phyloP scores from a whole-genome alignment of 768 basidiomycete species.

The Lentinula raphanica region DNA sequence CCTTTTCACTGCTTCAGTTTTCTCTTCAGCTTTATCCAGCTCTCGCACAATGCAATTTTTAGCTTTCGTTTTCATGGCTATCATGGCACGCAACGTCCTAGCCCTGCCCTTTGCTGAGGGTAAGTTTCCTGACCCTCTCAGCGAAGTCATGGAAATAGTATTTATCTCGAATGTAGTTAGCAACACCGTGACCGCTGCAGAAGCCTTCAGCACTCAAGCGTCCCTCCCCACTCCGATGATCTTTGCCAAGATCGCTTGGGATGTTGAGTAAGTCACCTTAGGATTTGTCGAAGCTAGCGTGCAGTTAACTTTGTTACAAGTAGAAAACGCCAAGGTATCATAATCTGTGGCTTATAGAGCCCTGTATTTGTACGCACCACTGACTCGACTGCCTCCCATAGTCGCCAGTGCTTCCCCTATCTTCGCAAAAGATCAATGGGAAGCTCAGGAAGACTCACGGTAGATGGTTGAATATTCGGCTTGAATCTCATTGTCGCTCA shows the following conservation, averaged over 20 bases:
- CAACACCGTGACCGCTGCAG: no score
- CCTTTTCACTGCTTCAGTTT: neutral
- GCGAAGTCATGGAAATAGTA: no score
- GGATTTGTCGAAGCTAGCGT: neutral
- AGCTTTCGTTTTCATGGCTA: neutral
- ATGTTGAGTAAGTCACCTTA: neutral
- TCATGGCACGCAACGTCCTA: neutral
- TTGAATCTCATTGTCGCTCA: neutral
- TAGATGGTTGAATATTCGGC: no score
- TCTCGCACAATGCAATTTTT: neutral
- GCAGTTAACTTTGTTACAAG: neutral
- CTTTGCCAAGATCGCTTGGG: conserved; percentile 2
- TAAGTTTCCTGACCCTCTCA: no score
- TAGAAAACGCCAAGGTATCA: neutral
- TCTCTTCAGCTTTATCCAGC: neutral
- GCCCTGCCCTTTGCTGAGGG: neutral
- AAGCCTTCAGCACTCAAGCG: neutral
- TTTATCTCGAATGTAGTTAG: neutral
- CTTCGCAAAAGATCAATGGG: conserved; percentile 1
- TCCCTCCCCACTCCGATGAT: neutral
- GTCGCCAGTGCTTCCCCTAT: neutral
- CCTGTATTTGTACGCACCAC: neutral
- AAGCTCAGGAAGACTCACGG: neutral
- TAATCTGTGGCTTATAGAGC: neutral
- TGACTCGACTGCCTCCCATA: neutral